Evolutionary conservation across 345 rosid species (phyloP).

Genomic region (Euphorbia peplus): DNA sequence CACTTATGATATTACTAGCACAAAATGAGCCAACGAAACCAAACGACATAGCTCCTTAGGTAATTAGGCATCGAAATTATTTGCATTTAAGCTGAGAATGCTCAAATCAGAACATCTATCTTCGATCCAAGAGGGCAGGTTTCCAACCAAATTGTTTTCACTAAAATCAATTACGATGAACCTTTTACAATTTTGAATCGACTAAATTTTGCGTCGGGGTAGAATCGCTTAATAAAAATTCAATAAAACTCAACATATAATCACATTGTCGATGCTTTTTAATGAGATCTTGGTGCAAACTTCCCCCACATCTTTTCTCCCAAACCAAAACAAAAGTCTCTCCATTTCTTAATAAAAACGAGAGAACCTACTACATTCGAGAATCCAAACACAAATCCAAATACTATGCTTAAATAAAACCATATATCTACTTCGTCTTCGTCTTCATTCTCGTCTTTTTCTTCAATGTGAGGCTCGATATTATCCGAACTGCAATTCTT

Average conservation of each 20-base stretch:
- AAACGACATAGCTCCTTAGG: neutral
- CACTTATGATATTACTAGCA: no score
- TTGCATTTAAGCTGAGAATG: constrained; percentile 10
- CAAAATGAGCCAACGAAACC: neutral
- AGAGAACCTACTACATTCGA: neutral
- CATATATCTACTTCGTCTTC: neutral
- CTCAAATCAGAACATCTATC: neutral
- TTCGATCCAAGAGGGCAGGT: constrained; percentile 6
- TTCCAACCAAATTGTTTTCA: constrained; percentile 9
- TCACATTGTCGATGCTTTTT: no score
- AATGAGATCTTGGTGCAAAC: no score
- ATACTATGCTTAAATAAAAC: neutral
- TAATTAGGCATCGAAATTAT: constrained; percentile 3
- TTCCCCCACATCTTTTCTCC: no score
- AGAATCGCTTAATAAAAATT: neutral
- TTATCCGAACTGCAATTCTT: neutral
- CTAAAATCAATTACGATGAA: neutral
- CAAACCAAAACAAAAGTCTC: no score
- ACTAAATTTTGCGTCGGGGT: no score
- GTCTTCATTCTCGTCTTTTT: no score
- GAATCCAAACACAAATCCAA: neutral
- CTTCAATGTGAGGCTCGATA: neutral
- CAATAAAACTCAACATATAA: no score
- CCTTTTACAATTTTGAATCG: neutral
- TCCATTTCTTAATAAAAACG: neutral